Evolutionary conservation across 192 early-diverging fungal species (phyloP).

Genomic region (Coemansia sp.): DNA sequence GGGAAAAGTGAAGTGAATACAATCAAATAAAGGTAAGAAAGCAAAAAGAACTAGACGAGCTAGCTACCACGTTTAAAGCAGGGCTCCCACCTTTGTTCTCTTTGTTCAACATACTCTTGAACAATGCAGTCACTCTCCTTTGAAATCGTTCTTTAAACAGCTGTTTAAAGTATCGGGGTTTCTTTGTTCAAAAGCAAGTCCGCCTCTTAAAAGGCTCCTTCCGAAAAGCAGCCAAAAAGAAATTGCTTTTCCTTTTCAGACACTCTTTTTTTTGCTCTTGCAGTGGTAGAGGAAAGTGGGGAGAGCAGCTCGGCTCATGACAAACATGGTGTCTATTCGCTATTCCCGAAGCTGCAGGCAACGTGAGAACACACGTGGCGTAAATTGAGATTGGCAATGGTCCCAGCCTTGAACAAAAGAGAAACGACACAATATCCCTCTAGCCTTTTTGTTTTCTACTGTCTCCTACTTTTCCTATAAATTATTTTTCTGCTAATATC

Average conservation of each 20-base stretch:
- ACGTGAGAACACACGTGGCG: constrained; percentile 4
- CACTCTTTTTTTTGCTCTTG: background rate
- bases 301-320: background rate
- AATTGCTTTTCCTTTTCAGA: background rate
- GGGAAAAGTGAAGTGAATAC: background rate
- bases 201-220: background rate
- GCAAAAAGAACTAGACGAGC: background rate
- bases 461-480: background rate
- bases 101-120: background rate
- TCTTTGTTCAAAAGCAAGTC: background rate
- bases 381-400: background rate
- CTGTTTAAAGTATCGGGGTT: background rate
- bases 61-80: background rate
- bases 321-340: background rate
- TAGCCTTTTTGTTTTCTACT: background rate
- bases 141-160: background rate
- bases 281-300: background rate
- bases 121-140: background rate
- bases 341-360: background rate
- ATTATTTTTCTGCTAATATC: background rate
- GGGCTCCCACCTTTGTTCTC: no score
- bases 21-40: background rate
- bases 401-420: background rate
- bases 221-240: background rate
- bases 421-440: background rate